These are phyloP conservation scores for Solanum piurae DNA, from an alignment of 257 asterid species.

Conservation along the genomic window DNA sequence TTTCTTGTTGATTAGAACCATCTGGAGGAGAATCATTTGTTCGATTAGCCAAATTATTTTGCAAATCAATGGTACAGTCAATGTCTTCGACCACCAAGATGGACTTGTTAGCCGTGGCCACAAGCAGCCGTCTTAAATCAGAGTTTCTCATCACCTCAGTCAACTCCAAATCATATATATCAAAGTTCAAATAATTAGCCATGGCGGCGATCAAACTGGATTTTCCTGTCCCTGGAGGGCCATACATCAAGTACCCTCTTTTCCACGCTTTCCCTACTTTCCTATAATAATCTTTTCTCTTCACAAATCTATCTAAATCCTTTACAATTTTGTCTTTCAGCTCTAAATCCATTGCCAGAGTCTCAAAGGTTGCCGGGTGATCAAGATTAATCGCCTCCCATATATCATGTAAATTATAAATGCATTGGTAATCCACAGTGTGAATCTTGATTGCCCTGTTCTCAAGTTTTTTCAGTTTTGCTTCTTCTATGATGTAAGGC, in stretches of 20 bases:
- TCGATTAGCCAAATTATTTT: slow-evolving; percentile 25
- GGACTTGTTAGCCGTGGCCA: slow-evolving; percentile 43
- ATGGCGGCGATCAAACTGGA: slow-evolving; percentile 75
- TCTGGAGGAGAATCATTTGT: background rate
- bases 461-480: slow-evolving; percentile 21
- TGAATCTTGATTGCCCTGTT: slow-evolving; percentile 37
- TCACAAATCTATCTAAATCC: slow-evolving; percentile 40
- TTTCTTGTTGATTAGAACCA: slow-evolving; percentile 6
- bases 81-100: slow-evolving; percentile 64
- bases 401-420: slow-evolving; percentile 16
- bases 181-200: slow-evolving; percentile 59
- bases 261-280: slow-evolving; percentile 70
- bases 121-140: slow-evolving; percentile 35
- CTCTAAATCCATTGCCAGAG: slow-evolving; percentile 52
- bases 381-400: slow-evolving; percentile 41
- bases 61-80: slow-evolving; percentile 51
- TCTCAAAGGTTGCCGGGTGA: slow-evolving; percentile 57
- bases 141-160: slow-evolving; percentile 39
- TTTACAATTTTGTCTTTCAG: slow-evolving; percentile 28
- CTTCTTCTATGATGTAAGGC: slow-evolving; percentile 22
- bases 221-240: slow-evolving; percentile 79
- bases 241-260: slow-evolving; percentile 64
- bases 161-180: slow-evolving; percentile 60
- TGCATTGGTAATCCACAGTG: slow-evolving; percentile 25
- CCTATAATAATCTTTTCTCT: slow-evolving; percentile 43